A percentile compares a stretch with the other conserved stretches of the same genome.
Evolutionary conservation across 225 moss, liverwort and hornwort species (phyloP).

Genomic region (Straminergon stramineum): DNA sequence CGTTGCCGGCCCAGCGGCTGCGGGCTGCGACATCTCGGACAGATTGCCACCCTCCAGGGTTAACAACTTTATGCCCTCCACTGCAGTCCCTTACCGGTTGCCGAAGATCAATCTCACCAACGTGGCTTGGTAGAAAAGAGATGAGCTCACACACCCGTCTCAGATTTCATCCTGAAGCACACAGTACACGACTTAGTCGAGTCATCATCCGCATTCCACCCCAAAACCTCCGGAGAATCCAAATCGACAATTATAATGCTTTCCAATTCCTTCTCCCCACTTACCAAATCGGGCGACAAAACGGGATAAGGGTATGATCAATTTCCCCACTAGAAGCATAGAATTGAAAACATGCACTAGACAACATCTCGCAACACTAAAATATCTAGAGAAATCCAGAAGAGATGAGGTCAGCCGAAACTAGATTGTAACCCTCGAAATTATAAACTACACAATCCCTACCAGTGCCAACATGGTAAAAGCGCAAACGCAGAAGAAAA

Average conservation of each 20-base stretch:
- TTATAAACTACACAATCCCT: neutral
- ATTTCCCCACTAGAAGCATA: neutral
- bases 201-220: neutral
- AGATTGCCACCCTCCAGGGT: conserved; percentile 6
- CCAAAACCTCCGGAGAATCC: neutral
- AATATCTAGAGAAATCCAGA: neutral
- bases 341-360: neutral
- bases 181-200: neutral
- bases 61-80: neutral
- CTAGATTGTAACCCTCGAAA: neutral
- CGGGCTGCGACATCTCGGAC: conserved; percentile 70
- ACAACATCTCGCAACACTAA: neutral
- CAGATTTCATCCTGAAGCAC: conserved; percentile 4
- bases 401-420: neutral
- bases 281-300: neutral
- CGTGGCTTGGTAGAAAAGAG: neutral
- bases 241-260: neutral
- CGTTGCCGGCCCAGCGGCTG: conserved; percentile 19
- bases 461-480: neutral
- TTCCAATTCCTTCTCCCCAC: neutral
- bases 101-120: neutral
- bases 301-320: no score
- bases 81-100: neutral
- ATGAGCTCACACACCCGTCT: conserved; percentile 2
- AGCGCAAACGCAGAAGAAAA: neutral